Base-by-base conservation (phyloP, 2,329 filamentous ascomycete genomes). In the Purpureocillium lavendulum region DNA sequence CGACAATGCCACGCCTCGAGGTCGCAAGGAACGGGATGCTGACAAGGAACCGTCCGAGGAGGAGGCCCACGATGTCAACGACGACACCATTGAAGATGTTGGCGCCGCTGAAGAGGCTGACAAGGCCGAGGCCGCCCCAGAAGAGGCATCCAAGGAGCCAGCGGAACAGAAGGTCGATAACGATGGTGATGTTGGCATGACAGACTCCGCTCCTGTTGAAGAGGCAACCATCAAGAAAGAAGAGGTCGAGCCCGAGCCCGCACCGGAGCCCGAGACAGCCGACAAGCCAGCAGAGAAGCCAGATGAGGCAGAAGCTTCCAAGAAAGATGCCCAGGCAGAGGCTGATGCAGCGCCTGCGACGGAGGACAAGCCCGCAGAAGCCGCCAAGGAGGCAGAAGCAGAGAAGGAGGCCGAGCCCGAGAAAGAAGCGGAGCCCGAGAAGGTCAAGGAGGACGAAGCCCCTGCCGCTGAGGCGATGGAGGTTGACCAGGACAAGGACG, bases 101-200 rank as follows among this genome's bases (percentile, higher is more conserved):
- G 55, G 52, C 8, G 49, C 50, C 2, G 47, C 45, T 8, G 54
- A 56, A 13, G 49, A 56, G 24, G 39, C 43, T 4, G 52, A 59
- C 17, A 52, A 52, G 16, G 54, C 52, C 15, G 54, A 56, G 16
- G 41, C 46, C n/a, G 40, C 32, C 38, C 49, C 44, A 21, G 38
- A 43, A 13, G 36, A 46, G 31, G 40, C 47, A 30, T 26, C 40
- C 29, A 38, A 35, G 9, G 46, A 46, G 11, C 18, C 36, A 29
- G 45, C 59, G 30, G 55, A 56, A 14, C 40, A 50, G 4, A 61
- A 60, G 28, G 53, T 65, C 4, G 71, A 75, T 24, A 56, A 54
- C 2, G 70, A 74, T 41, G 70, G 70, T 11, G 70, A 75, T 48
- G 60, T 75, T 7, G 68, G 70, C 9, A 75, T 75, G 70, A 59